A percentile compares a stretch with the other conserved stretches of the same genome.
Evolutionary conservation across 495 filamentous ascomycete genomes (phyloP).

Genomic region (Penicillium canescens): DNA sequence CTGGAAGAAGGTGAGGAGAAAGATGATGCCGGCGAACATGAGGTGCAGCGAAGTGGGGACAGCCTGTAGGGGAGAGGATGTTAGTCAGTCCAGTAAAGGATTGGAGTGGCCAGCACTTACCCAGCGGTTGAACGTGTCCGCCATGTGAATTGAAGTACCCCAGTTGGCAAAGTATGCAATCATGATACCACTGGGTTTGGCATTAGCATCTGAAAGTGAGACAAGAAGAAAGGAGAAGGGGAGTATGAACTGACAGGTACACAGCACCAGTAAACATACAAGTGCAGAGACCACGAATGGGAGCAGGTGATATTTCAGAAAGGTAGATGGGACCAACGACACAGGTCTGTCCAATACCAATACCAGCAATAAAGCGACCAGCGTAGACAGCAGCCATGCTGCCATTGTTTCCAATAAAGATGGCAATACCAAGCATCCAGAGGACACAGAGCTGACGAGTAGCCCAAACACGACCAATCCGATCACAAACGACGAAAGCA

Average conservation of each 20-base stretch:
- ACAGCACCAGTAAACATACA: conserved; percentile 9
- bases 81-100: background rate
- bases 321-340: conserved; percentile 50
- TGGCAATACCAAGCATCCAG: conserved; percentile 59
- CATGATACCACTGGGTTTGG: conserved; percentile 1
- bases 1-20: conserved; percentile 2
- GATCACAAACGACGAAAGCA: conserved; percentile 31
- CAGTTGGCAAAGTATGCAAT: conserved; percentile 6
- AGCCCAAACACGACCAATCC: conserved; percentile 58
- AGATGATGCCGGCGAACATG: conserved; percentile 3
- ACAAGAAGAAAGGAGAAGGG: background rate
- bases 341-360: conserved; percentile 59
- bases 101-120: background rate
- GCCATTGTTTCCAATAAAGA: conserved; percentile 55
- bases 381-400: conserved; percentile 55
- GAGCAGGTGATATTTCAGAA: conserved; percentile 41
- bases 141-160: conserved; percentile 1
- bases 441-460: conserved; percentile 56
- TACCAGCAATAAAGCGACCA: conserved; percentile 57
- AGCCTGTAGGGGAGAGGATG: background rate
- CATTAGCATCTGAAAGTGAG: background rate
- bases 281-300: conserved; percentile 7
- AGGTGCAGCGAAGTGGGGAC: conserved; percentile 1
- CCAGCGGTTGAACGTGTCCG: conserved; percentile 1
- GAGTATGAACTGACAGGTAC: background rate